A percentile compares a stretch with the other conserved stretches of the same genome.
phyloP scores from a whole-genome alignment of 2,329 filamentous ascomycete genomes.

The Cordyceps cicadae region DNA sequence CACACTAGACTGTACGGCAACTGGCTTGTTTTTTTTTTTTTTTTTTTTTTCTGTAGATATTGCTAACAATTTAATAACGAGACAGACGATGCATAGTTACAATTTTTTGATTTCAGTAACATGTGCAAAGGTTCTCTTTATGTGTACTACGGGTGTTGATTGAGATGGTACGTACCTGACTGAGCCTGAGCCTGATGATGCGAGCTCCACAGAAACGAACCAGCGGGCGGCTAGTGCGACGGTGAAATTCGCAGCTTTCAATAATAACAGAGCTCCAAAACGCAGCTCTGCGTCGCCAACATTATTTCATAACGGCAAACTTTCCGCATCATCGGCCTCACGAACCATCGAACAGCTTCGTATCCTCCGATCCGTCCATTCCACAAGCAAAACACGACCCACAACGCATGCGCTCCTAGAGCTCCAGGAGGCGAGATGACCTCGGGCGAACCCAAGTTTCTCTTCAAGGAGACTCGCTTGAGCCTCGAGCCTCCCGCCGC shows the following conservation, averaged over 20 bases:
- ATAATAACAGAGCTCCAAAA: neutral
- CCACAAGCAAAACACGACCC: neutral
- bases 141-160: neutral
- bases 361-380: no score
- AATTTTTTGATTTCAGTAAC: neutral
- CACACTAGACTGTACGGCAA: neutral
- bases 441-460: conserved; percentile 51
- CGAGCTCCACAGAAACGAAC: conserved; percentile 1
- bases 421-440: conserved; percentile 56
- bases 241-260: conserved; percentile 8
- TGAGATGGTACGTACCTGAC: conserved; percentile 1
- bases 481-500: conserved; percentile 67
- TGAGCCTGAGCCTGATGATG: neutral
- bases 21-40: neutral
- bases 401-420: conserved; percentile 1
- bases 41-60: neutral
- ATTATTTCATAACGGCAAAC: neutral
- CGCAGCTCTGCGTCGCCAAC: neutral
- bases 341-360: conserved; percentile 5
- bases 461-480: conserved; percentile 82
- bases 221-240: neutral
- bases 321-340: conserved; percentile 14
- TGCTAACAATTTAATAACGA: neutral
- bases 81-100: neutral
- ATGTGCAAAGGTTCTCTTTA: neutral